Percentiles rank a stretch among this genome's conserved stretches.
phyloP scores from a whole-genome alignment of 176 grass and related monocot genomes.

The Thinopyrum elongatum region DNA sequence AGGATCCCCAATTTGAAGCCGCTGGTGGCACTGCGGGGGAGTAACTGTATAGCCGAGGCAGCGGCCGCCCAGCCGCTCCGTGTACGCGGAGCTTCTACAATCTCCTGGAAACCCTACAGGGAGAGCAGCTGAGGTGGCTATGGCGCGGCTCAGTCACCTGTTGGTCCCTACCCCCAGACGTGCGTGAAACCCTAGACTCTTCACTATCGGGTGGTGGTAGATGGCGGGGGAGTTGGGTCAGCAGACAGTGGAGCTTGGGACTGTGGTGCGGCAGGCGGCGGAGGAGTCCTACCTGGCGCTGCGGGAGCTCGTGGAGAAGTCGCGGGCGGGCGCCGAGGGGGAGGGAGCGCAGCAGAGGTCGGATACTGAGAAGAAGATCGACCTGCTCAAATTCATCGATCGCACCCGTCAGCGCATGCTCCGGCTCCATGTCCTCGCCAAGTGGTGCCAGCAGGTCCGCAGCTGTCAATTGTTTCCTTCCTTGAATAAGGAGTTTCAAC shows the following conservation, averaged over 20 bases:
- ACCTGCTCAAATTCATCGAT: conserved; percentile 92
- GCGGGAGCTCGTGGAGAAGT: conserved; percentile 91
- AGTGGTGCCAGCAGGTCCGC: conserved; percentile 84
- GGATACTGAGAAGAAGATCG: conserved; percentile 96
- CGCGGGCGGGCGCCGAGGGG: conserved; percentile 53
- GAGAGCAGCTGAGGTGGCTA: conserved; percentile 8
- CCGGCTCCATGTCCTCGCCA: conserved; percentile 93
- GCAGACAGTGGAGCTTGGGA: conserved; percentile 85
- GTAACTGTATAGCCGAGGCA: background rate
- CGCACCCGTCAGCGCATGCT: conserved; percentile 96
- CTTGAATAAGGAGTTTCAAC: background rate
- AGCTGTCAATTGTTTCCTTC: background rate
- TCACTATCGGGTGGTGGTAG: background rate
- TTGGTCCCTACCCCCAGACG: background rate
- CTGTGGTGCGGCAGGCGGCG: conserved; percentile 68
- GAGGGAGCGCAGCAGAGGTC: conserved; percentile 55
- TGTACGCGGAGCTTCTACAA: background rate
- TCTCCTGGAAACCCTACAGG: background rate
- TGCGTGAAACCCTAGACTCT: conserved; percentile 2
- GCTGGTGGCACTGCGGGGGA: background rate
- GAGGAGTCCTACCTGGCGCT: conserved; percentile 96
- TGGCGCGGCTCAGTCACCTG: background rate
- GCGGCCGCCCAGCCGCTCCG: background rate
- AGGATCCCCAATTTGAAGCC: background rate
- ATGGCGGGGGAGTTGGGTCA: conserved; percentile 80